Evolutionary conservation across 1,284 basidiomycete species (phyloP).

Genomic region (Sanghuangporus baumii): DNA sequence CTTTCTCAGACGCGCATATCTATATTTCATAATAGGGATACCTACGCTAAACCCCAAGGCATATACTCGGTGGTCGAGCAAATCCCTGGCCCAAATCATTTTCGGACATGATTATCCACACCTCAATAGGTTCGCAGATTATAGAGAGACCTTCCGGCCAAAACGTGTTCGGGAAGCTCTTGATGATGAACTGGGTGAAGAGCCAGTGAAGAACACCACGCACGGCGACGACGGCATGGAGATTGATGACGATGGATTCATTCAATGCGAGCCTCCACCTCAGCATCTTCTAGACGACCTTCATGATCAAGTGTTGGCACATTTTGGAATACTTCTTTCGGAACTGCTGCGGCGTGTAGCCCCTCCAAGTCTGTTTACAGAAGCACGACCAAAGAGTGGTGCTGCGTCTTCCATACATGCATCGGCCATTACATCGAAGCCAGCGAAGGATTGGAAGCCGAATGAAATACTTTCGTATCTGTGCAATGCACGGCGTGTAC

Average conservation of each 20-base stretch:
- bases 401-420: constrained; percentile 50
- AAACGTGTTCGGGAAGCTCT: constrained; percentile 24
- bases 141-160: constrained; percentile 30
- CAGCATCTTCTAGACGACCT: constrained; percentile 58
- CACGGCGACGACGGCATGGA: constrained; percentile 51
- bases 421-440: constrained; percentile 37
- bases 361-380: constrained; percentile 7
- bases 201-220: constrained; percentile 19
- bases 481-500: constrained; percentile 27
- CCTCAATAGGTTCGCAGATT: constrained; percentile 23
- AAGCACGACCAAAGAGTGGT: constrained; percentile 31
- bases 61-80: constrained; percentile 15
- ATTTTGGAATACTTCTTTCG: constrained; percentile 56
- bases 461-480: constrained; percentile 54
- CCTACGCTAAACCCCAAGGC: constrained; percentile 13
- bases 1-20: not conserved
- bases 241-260: constrained; percentile 43
- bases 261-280: constrained; percentile 19
- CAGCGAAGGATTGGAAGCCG: constrained; percentile 45
- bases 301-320: constrained; percentile 61
- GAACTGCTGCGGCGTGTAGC: constrained; percentile 50
- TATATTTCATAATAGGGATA: constrained; percentile 12
- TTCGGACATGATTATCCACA: constrained; percentile 36
- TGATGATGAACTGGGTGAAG: constrained; percentile 12
- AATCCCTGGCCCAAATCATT: constrained; percentile 37